Conservation (phyloP, 2,329 filamentous ascomycete genomes). For the Fusarium irregulare region DNA sequence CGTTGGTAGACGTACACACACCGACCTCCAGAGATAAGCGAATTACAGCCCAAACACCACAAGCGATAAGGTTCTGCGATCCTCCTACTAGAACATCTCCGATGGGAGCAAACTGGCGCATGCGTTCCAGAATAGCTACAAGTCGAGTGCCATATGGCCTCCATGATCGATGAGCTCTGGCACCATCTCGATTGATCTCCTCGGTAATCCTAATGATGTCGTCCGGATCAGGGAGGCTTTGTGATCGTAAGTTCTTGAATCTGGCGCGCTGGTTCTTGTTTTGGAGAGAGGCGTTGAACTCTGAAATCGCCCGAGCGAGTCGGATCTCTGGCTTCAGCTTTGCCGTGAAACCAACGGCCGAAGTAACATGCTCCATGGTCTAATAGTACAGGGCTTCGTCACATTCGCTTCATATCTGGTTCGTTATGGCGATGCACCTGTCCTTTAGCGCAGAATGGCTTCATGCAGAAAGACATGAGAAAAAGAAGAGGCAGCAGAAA, state of each 20-base stretch:
- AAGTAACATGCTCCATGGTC: accelerated
- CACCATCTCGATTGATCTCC: neutral
- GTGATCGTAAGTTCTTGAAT: too few relatives aligned
- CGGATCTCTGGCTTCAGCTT: neutral
- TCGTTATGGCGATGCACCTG: too few relatives aligned
- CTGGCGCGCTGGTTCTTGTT: neutral
- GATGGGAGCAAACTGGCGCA: neutral
- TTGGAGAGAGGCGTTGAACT: neutral
- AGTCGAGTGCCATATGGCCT: neutral
- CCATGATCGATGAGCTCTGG: neutral
- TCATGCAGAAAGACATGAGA: too few relatives aligned
- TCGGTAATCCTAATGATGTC: neutral
- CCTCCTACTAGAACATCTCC: neutral
- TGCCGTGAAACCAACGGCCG: accelerated
- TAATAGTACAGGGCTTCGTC: neutral
- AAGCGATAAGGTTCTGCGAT: neutral
- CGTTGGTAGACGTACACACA: too few relatives aligned
- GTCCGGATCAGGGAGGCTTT: neutral
- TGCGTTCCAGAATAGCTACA: accelerated
- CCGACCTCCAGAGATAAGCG: neutral
- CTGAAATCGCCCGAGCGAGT: neutral
- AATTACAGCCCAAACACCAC: neutral
- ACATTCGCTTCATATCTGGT: neutral
- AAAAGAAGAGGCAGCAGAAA: accelerated
- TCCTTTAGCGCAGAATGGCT: too few relatives aligned